A percentile compares a stretch with the other conserved stretches of the same genome.
Evolutionary conservation across 371 early-diverging fungal genomes (phyloP).

Genomic region (Massospora cicadina): DNA sequence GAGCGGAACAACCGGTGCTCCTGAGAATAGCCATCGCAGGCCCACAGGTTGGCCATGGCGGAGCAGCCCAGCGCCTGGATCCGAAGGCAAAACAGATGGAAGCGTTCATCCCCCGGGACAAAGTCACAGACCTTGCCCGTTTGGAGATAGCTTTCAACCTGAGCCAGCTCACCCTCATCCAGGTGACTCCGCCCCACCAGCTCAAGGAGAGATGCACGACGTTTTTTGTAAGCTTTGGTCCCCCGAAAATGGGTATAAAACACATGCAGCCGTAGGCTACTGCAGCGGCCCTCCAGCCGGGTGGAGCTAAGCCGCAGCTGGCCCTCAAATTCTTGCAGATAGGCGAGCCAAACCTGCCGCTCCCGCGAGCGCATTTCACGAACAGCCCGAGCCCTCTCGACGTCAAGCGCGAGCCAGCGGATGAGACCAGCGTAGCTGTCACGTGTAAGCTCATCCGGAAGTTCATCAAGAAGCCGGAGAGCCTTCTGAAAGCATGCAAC

Average conservation of each 20-base stretch:
- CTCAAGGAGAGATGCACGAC: conserved; percentile 12
- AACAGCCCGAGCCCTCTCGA: conserved; percentile 17
- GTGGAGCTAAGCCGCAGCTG: conserved; percentile 16
- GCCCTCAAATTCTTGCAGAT: conserved; percentile 17
- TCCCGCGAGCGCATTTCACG: conserved; percentile 14
- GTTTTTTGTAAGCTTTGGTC: conserved; percentile 17
- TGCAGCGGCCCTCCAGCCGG: conserved; percentile 15
- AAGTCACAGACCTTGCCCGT: conserved; percentile 19
- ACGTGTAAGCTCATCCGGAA: conserved; percentile 13
- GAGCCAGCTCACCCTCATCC: background rate
- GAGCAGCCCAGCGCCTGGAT: conserved; percentile 13
- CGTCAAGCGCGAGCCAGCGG: conserved; percentile 18
- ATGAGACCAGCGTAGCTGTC: conserved; percentile 17
- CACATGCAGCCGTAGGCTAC: conserved; percentile 19
- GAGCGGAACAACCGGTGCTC: background rate
- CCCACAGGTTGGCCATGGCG: conserved; percentile 14
- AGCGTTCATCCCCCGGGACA: conserved; percentile 21
- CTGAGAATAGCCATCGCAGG: conserved; percentile 13
- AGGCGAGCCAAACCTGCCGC: conserved; percentile 17
- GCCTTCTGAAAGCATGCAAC: conserved; percentile 20
- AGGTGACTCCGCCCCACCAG: background rate
- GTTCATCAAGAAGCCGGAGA: conserved; percentile 15
- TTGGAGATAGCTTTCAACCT: conserved; percentile 17
- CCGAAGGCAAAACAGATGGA: conserved; percentile 22
- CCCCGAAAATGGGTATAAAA: conserved; percentile 18